Conservation (phyloP, 495 filamentous ascomycete species). For the Penicillium egyptiacum region DNA sequence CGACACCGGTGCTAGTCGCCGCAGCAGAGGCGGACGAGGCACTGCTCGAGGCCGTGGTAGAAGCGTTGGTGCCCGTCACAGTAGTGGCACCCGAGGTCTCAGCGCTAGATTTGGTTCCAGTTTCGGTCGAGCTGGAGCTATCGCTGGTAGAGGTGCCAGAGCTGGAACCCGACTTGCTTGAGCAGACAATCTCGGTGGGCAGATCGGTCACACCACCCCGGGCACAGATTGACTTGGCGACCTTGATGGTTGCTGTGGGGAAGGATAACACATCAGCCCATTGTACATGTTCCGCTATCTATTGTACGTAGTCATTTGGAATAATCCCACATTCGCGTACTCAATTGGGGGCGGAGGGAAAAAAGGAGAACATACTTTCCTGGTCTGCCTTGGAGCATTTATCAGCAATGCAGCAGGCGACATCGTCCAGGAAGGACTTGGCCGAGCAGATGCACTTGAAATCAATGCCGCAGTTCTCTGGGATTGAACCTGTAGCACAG, state of each 20-base stretch:
- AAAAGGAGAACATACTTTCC: constrained; percentile 42
- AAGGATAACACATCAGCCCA: not conserved
- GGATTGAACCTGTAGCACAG: constrained; percentile 53
- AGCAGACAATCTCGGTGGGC: constrained; percentile 37
- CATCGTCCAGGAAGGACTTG: constrained; percentile 55
- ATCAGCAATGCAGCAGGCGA: constrained; percentile 65
- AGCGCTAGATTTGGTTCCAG: constrained; percentile 21
- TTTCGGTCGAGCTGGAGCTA: constrained; percentile 21
- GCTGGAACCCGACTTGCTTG: constrained; percentile 24
- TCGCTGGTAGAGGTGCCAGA: constrained; percentile 28
- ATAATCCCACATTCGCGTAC: not conserved
- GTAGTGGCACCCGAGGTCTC: constrained; percentile 16
- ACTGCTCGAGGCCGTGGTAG: constrained; percentile 17
- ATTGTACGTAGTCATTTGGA: not conserved
- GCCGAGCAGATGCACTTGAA: constrained; percentile 67
- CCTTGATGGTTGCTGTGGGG: constrained; percentile 48
- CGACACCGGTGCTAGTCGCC: constrained; percentile 36
- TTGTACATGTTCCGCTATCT: not conserved
- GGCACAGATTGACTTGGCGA: constrained; percentile 51
- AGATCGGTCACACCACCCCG: constrained; percentile 42
- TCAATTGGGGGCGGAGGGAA: not conserved
- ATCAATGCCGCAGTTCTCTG: constrained; percentile 56
- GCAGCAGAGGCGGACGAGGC: constrained; percentile 18
- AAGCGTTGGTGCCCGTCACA: constrained; percentile 14
- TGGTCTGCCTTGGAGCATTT: constrained; percentile 58